These are phyloP conservation scores for Aspergillus sp. DNA, from an alignment of 2,329 filamentous ascomycete species.

Conservation along the genomic window DNA sequence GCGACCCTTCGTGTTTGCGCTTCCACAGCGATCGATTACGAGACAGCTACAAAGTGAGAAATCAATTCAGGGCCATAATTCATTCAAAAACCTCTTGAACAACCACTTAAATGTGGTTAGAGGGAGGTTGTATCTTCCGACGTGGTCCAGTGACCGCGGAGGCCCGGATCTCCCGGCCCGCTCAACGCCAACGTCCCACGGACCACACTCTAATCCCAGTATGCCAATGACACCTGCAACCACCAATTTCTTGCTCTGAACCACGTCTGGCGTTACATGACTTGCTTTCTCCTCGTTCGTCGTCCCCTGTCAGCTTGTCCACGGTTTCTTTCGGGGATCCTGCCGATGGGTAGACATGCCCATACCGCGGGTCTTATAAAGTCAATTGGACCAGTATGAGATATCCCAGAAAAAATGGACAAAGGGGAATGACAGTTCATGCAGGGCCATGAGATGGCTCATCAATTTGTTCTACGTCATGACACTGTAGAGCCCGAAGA, in stretches of 20 bases:
- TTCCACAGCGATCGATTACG: neutral
- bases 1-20: neutral
- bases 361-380: neutral
- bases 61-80: too few relatives aligned
- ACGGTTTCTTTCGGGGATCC: neutral
- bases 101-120: neutral
- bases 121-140: neutral
- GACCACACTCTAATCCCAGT: neutral
- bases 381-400: neutral
- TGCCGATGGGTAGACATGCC: neutral
- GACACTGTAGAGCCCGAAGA: neutral
- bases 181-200: neutral
- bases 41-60: too few relatives aligned
- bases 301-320: constrained; percentile 6
- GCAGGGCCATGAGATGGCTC: neutral
- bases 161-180: neutral
- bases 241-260: neutral
- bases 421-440: neutral
- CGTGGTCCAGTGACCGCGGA: neutral
- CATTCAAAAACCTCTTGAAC: too few relatives aligned
- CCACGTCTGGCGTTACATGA: too few relatives aligned
- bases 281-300: too few relatives aligned
- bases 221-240: neutral
- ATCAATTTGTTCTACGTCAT: neutral
- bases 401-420: neutral